Evolutionary conservation across 768 basidiomycete genomes (phyloP).

Genomic region (Chiua virens): DNA sequence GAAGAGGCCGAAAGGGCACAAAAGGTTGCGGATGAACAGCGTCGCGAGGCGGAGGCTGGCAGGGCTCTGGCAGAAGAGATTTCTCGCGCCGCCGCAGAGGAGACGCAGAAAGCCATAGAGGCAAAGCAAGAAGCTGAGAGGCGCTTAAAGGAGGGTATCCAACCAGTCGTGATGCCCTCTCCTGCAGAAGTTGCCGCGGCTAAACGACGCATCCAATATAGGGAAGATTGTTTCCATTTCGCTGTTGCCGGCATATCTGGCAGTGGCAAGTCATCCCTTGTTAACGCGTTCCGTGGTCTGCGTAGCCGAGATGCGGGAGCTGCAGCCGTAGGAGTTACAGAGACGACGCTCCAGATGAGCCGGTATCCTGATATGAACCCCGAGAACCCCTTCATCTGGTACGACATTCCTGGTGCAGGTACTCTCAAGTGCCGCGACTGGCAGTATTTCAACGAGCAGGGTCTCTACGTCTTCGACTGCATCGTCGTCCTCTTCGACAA

Average conservation of each 20-base stretch:
- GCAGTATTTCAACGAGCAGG: slow-evolving; percentile 38
- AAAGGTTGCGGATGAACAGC: slow-evolving; percentile 17
- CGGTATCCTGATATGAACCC: slow-evolving; percentile 17
- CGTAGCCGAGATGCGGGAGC: slow-evolving; percentile 13
- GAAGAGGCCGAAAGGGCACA: slow-evolving; percentile 13
- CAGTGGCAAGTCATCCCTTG: slow-evolving; percentile 38
- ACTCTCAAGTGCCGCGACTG: slow-evolving; percentile 30
- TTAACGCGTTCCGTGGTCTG: slow-evolving; percentile 37
- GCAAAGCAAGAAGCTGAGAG: slow-evolving; percentile 19
- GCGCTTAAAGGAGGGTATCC: slow-evolving; percentile 22
- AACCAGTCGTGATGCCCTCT: slow-evolving; percentile 18
- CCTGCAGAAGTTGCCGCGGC: slow-evolving; percentile 6
- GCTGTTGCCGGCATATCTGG: slow-evolving; percentile 35
- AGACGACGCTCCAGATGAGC: slow-evolving; percentile 14
- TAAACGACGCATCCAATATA: slow-evolving; percentile 23
- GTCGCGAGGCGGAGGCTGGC: slow-evolving; percentile 13
- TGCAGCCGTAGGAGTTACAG: slow-evolving; percentile 17
- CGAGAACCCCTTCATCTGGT: slow-evolving; percentile 20
- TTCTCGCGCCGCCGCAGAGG: slow-evolving; percentile 13
- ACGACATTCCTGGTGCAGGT: slow-evolving; percentile 23
- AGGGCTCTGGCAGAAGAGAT: slow-evolving; percentile 17
- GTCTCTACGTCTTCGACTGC: slow-evolving; percentile 37
- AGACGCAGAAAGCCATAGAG: slow-evolving; percentile 11
- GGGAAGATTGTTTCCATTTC: slow-evolving; percentile 32
- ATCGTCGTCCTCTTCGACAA: slow-evolving; percentile 34